Evolutionary conservation across 352 stramenopile species (phyloP), one percentile per base, ranked within the genome.

Genomic region (Peronospora destructor): DNA sequence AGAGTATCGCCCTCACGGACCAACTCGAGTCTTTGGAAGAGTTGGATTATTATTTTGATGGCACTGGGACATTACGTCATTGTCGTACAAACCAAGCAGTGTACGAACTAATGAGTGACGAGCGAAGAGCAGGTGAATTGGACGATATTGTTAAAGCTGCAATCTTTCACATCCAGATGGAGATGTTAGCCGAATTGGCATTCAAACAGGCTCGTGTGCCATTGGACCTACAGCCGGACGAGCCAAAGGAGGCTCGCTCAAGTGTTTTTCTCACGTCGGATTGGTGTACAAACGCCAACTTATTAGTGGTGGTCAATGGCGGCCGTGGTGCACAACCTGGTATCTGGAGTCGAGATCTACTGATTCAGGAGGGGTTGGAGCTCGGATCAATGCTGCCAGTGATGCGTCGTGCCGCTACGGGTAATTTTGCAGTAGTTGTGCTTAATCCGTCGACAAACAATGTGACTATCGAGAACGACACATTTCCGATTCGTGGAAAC

Each of bases 161-260:
- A 41, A 90, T 90, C 55, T 90, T 87, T 61, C 76, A 87, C 47
- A 86, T 90, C 33, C 76, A 90, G 51, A 87, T 87, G 72, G 78
- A 90, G 41, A 87, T 90, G 78, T 54, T 90, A 34, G 78, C 76
- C 2, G 78, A 90, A 40, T 51, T 90, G 44, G 66, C 66, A 10
- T 90, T 90, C 42, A 84, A 86, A 49, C 75, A 87, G 49, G 78
- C 74, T 13, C 72, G 77, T 28, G 66, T 87, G 8, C 78, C 74
- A 26, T 56, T 90, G 6, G 74, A 90, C 36, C 61, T 61, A 2
- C 64, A 58, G 4, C 59, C 78, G 12, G 45, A 84, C n/a, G 74
- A 87, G 42, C 70, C 76, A 3, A 86, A 84, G 41, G 72, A 86
- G 57, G 72, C 71, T 53, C 69, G 74, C 12, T 81, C 72, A 4